Conservation (phyloP, 164 flowering plant genomes). For the Cinnamomum micranthum region DNA sequence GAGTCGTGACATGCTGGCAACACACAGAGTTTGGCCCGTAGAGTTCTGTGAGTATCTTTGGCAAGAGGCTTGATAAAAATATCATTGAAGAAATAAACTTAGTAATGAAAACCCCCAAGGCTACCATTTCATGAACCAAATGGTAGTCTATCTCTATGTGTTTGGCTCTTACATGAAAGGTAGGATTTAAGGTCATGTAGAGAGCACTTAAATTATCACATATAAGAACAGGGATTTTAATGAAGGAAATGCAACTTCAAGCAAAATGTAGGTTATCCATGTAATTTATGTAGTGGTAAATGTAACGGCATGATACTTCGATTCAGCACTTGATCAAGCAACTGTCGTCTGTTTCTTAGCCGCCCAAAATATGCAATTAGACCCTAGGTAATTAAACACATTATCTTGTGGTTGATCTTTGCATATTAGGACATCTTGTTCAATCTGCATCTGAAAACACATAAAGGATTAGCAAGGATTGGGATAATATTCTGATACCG, state of each 20-base stretch:
- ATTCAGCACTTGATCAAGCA: background rate
- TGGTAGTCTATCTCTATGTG: background rate
- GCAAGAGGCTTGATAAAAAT: background rate
- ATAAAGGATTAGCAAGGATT: background rate
- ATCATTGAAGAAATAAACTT: background rate
- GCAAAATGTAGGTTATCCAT: background rate
- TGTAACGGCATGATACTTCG: background rate
- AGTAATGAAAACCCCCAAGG: background rate
- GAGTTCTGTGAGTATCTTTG: background rate
- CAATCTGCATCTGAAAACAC: background rate
- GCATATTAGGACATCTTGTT: background rate
- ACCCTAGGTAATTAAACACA: background rate
- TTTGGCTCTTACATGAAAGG: background rate
- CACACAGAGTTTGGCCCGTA: too few relatives aligned
- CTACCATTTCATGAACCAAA: background rate
- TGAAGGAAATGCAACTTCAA: background rate
- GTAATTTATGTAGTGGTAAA: background rate
- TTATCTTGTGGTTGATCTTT: background rate
- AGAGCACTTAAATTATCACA: background rate
- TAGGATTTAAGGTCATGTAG: background rate
- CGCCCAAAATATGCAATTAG: background rate
- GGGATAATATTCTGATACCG: background rate
- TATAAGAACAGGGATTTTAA: background rate
- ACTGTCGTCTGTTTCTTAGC: too few relatives aligned
- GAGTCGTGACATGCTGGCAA: too few relatives aligned